A percentile compares a stretch with the other conserved stretches of the same genome.
These are phyloP conservation scores for Monilinia vaccinii-corymbosi DNA, from an alignment of 2,329 filamentous ascomycete genomes.

Conservation along the genomic window DNA sequence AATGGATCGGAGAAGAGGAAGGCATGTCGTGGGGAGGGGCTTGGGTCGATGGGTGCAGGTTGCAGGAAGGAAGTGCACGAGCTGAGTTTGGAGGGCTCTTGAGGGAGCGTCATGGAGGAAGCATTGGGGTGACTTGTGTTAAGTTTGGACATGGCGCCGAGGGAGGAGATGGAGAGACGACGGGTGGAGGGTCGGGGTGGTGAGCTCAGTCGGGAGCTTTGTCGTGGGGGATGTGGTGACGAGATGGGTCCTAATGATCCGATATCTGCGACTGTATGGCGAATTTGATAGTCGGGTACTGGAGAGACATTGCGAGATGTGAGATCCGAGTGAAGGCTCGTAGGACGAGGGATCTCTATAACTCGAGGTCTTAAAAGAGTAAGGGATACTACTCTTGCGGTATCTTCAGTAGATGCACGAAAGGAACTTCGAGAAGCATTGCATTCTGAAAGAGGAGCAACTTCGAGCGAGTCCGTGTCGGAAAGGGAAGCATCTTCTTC, in stretches of 20 bases:
- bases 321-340: neutral
- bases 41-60: neutral
- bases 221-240: neutral
- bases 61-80: slow-evolving; percentile 1
- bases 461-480: slow-evolving; percentile 43
- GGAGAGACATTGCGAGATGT: neutral
- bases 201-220: neutral
- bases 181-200: neutral
- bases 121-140: neutral
- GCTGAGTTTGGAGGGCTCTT: slow-evolving; percentile 4
- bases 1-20: slow-evolving; percentile 26
- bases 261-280: slow-evolving; percentile 5
- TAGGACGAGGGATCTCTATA: slow-evolving; percentile 26
- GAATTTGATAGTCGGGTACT: slow-evolving; percentile 1
- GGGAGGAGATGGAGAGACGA: slow-evolving; percentile 18
- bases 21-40: slow-evolving; percentile 12
- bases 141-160: slow-evolving; percentile 5
- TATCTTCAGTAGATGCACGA: slow-evolving; percentile 39
- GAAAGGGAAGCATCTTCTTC: slow-evolving; percentile 57
- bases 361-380: slow-evolving; percentile 52
- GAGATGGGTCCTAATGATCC: neutral
- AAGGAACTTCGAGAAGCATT: slow-evolving; percentile 22
- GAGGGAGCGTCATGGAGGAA: neutral
- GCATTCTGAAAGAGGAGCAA: slow-evolving; percentile 29
- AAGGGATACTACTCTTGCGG: slow-evolving; percentile 49